Conservation (phyloP, 2,329 filamentous ascomycete genomes). For the Claviceps sp. region DNA sequence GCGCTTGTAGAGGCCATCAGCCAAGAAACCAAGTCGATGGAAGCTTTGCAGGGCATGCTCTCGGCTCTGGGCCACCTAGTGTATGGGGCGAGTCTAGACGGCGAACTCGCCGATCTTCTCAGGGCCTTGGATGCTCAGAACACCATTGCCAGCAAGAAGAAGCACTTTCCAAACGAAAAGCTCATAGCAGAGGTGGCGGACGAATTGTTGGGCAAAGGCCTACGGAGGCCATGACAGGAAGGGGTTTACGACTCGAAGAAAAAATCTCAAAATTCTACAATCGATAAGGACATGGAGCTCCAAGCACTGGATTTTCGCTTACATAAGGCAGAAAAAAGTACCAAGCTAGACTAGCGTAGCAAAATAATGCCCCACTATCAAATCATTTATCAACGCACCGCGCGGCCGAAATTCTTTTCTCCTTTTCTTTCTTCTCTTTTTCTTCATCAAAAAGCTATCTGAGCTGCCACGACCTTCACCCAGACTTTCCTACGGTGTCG, state of each 20-base stretch:
- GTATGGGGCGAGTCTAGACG: conserved; percentile 55
- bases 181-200: conserved; percentile 42
- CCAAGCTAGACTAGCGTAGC: conserved; percentile 11
- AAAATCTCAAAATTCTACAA: background rate
- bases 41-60: conserved; percentile 65
- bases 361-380: background rate
- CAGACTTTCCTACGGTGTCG: conserved; percentile 42
- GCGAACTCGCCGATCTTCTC: conserved; percentile 70
- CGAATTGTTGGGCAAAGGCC: conserved; percentile 37
- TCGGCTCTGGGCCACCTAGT: conserved; percentile 63
- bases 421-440: conserved; percentile 27
- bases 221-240: conserved; percentile 20
- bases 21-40: conserved; percentile 46
- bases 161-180: conserved; percentile 41
- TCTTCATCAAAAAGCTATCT: conserved; percentile 50
- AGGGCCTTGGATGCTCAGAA: conserved; percentile 61
- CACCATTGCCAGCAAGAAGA: conserved; percentile 45
- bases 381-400: conserved; percentile 13
- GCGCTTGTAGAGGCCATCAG: conserved; percentile 62
- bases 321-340: background rate
- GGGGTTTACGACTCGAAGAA: background rate
- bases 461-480: conserved; percentile 52
- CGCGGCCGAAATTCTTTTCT: conserved; percentile 17
- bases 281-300: background rate
- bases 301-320: background rate